phyloP scores from a whole-genome alignment of 345 rosid genomes.

The Carallia pectinifolia region DNA sequence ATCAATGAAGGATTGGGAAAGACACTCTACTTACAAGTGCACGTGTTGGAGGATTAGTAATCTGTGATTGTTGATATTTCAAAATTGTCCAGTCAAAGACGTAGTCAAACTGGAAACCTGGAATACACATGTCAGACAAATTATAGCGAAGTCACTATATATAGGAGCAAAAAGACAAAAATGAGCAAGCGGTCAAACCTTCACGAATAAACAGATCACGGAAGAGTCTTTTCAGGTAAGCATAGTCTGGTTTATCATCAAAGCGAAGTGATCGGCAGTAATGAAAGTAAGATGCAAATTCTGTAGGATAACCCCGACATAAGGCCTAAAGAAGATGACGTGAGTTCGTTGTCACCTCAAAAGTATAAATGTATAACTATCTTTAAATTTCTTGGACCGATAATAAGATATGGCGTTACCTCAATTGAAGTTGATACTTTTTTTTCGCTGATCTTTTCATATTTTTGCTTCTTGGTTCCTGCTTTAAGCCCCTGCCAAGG shows the following conservation, averaged over 20 bases:
- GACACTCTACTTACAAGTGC: constrained; percentile 41
- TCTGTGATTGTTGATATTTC: constrained; percentile 83
- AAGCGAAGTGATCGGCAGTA: constrained; percentile 86
- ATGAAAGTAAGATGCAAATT: constrained; percentile 87
- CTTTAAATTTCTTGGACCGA: constrained; percentile 10
- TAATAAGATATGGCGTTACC: constrained; percentile 37
- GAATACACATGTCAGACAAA: not conserved
- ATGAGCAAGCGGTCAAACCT: constrained; percentile 46
- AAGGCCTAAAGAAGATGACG: constrained; percentile 46
- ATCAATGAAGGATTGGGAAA: constrained; percentile 9
- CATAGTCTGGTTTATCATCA: constrained; percentile 88
- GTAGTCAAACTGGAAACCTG: constrained; percentile 89
- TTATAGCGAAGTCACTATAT: not conserved
- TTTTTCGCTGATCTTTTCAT: constrained; percentile 87
- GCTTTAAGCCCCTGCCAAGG: constrained; percentile 98
- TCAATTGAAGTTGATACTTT: constrained; percentile 85
- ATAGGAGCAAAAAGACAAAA: constrained; percentile 4
- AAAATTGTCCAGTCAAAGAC: constrained; percentile 94
- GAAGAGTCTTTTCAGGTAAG: constrained; percentile 82
- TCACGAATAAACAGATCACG: constrained; percentile 90
- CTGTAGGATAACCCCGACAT: constrained; percentile 86
- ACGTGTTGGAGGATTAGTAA: constrained; percentile 64
- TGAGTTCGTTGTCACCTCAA: constrained; percentile 18
- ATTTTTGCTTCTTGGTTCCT: constrained; percentile 88
- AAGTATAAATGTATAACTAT: not conserved